A percentile compares a stretch with the other conserved stretches of the same genome.
Evolutionary conservation across 1,284 basidiomycete species (phyloP).

Genomic region (Thecaphora thlaspeos): DNA sequence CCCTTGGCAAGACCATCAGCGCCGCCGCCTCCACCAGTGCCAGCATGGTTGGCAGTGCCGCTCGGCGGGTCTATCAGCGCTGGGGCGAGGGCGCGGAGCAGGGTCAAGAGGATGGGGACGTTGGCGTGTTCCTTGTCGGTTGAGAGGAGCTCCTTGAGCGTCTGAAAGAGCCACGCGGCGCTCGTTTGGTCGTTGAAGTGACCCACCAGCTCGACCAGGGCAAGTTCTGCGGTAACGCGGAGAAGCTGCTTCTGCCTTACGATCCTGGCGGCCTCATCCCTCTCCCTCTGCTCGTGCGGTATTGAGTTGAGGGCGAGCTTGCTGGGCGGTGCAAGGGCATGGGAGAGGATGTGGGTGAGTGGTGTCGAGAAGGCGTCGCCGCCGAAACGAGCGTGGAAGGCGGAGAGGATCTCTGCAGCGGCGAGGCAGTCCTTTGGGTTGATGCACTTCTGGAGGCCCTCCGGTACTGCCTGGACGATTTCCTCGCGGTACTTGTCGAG

Average conservation of each 20-base stretch:
- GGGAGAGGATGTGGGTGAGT: slow-evolving; percentile 68
- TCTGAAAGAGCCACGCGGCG: slow-evolving; percentile 65
- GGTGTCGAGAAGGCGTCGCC: slow-evolving; percentile 70
- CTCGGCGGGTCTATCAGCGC: slow-evolving; percentile 65
- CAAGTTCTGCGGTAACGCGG: slow-evolving; percentile 83
- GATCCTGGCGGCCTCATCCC: slow-evolving; percentile 81
- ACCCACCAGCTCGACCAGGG: slow-evolving; percentile 70
- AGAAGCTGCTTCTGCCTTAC: slow-evolving; percentile 79
- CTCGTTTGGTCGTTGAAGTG: slow-evolving; percentile 10
- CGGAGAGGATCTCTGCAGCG: slow-evolving; percentile 77
- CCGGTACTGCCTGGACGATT: slow-evolving; percentile 78
- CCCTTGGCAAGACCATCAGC: not conserved
- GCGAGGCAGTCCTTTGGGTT: slow-evolving; percentile 85
- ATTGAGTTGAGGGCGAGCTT: slow-evolving; percentile 63
- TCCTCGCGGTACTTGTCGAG: slow-evolving; percentile 96
- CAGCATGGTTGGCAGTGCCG: not conserved
- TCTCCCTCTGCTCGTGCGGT: slow-evolving; percentile 80
- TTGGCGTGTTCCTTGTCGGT: slow-evolving; percentile 83
- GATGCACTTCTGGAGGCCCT: slow-evolving; percentile 81
- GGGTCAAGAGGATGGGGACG: slow-evolving; percentile 75
- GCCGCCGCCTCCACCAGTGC: too few relatives aligned
- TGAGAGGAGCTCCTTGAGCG: slow-evolving; percentile 66
- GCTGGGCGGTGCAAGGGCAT: slow-evolving; percentile 63
- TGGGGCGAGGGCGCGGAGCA: slow-evolving; percentile 78
- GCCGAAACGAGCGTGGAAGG: slow-evolving; percentile 83